These are phyloP conservation scores for Fabrea salina DNA, from an alignment of 169 alveolate species.

Conservation along the genomic window DNA sequence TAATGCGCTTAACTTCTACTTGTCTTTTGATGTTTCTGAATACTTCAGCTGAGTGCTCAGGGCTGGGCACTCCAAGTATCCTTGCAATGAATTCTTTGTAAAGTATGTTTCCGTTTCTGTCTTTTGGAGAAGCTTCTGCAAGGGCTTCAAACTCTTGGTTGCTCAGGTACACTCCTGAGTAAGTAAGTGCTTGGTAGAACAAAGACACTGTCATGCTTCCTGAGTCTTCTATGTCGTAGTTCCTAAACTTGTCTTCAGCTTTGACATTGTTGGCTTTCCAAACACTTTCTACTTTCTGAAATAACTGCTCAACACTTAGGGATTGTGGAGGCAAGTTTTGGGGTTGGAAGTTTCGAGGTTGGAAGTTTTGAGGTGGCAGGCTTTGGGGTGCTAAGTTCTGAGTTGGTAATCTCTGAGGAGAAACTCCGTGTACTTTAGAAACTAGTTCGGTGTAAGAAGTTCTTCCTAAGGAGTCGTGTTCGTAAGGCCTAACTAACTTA, in stretches of 20 bases:
- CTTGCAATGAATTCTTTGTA: background rate
- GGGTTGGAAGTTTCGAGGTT: background rate
- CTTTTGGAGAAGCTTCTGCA: background rate
- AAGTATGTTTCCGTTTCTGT: background rate
- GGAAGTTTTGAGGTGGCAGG: background rate
- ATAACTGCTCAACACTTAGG: background rate
- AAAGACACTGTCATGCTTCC: background rate
- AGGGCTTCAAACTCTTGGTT: background rate
- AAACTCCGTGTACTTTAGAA: too few species aligned
- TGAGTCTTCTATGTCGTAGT: background rate
- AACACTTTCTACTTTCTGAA: background rate
- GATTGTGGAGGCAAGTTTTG: background rate
- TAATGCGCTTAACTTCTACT: background rate
- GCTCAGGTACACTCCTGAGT: background rate
- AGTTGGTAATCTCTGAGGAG: background rate
- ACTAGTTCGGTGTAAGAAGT: background rate
- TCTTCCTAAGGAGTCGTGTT: background rate
- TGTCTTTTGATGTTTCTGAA: background rate
- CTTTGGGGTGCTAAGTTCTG: background rate
- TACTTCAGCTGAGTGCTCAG: background rate
- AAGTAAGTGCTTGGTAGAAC: slow-evolving; percentile 12
- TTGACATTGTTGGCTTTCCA: background rate
- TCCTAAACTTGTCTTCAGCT: background rate
- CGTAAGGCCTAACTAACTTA: background rate
- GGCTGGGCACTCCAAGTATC: background rate